Percentiles rank a stretch among this genome's conserved stretches.
phyloP scores from a whole-genome alignment of 2,329 filamentous ascomycete genomes.

The Diaporthe vaccinii region DNA sequence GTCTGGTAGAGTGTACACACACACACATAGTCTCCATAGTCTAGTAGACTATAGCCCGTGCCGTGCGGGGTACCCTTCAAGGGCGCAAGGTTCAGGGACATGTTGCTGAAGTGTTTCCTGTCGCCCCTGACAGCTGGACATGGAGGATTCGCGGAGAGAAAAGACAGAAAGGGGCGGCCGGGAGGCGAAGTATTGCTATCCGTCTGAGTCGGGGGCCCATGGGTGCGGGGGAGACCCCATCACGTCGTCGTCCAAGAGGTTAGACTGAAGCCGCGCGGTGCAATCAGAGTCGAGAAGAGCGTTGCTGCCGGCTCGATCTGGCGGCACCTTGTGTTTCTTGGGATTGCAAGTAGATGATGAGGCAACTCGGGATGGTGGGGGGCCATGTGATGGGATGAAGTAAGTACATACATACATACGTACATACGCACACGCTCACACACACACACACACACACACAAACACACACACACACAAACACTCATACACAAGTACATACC shows the following conservation, averaged over 20 bases:
- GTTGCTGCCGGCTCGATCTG: constrained; percentile 3
- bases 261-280: neutral
- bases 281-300: constrained; percentile 21
- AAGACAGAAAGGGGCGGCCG: neutral
- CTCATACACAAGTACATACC: neutral
- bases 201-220: constrained; percentile 11
- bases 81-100: constrained; percentile 11
- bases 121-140: constrained; percentile 8
- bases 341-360: constrained; percentile 20
- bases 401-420: neutral
- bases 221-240: constrained; percentile 32
- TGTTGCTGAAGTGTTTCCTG: constrained; percentile 10
- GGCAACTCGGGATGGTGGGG: constrained; percentile 5
- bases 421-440: neutral
- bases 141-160: neutral
- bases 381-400: constrained; percentile 1
- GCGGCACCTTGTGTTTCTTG: constrained; percentile 7
- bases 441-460: neutral
- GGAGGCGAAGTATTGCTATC: constrained; percentile 12
- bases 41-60: neutral
- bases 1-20: neutral
- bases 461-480: neutral
- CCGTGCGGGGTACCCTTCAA: constrained; percentile 28
- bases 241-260: constrained; percentile 10
- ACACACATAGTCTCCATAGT: neutral